Conservation (phyloP, 2,329 filamentous ascomycete species). For the Hymenoscyphus linearis region DNA sequence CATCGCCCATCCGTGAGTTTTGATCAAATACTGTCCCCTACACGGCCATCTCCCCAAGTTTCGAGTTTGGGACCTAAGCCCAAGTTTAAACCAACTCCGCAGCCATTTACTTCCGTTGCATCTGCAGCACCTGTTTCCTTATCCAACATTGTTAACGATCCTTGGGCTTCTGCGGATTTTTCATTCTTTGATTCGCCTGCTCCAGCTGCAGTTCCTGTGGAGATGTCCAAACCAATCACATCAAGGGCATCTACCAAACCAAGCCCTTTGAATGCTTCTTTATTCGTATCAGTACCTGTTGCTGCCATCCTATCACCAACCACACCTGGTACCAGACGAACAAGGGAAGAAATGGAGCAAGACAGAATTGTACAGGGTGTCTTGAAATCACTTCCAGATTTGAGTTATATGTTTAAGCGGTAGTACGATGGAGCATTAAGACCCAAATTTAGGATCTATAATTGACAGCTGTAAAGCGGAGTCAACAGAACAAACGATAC, state of each 20-base stretch:
- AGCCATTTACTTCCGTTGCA: not conserved
- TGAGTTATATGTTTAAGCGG: slow-evolving; percentile 33
- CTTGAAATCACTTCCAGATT: slow-evolving; percentile 31
- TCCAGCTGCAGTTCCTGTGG: slow-evolving; percentile 8
- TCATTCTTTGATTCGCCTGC: slow-evolving; percentile 32
- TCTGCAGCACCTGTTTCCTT: not conserved
- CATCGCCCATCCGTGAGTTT: slow-evolving; percentile 10
- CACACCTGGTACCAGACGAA: slow-evolving; percentile 12
- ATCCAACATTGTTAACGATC: slow-evolving; percentile 18
- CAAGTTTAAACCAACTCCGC: not conserved
- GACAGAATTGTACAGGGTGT: slow-evolving; percentile 30
- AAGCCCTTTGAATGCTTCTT: not conserved
- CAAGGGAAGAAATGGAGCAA: slow-evolving; percentile 29
- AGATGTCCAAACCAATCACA: slow-evolving; percentile 8
- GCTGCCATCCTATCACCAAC: not conserved
- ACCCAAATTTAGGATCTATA: not conserved
- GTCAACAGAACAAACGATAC: not conserved
- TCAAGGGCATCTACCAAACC: not conserved
- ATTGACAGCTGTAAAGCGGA: not conserved
- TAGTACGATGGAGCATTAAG: slow-evolving; percentile 6
- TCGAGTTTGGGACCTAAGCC: not conserved
- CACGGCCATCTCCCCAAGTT: not conserved
- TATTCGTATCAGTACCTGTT: not conserved
- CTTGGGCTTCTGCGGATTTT: slow-evolving; percentile 34
- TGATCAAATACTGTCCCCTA: slow-evolving; percentile 10